phyloP scores from a whole-genome alignment of 2,329 filamentous ascomycete genomes.

The Monilinia fructigena region DNA sequence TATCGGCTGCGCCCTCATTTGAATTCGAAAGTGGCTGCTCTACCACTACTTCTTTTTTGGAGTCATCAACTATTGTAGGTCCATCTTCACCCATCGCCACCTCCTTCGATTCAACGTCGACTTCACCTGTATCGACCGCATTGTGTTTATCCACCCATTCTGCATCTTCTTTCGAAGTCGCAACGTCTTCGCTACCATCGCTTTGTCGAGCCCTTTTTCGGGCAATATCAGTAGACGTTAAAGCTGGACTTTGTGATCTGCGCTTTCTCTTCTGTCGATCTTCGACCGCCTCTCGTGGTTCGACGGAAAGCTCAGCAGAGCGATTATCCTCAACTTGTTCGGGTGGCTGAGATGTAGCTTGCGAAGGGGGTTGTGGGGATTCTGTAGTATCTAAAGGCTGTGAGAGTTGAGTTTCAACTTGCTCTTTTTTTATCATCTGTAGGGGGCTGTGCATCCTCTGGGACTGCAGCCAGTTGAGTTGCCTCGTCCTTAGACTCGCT shows the following conservation, averaged over 20 bases:
- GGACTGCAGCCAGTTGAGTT: neutral
- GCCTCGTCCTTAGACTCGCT: neutral
- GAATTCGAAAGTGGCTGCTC: slow-evolving; percentile 18
- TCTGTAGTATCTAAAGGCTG: slow-evolving; percentile 30
- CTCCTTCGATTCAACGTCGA: slow-evolving; percentile 23
- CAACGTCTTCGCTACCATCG: slow-evolving; percentile 28
- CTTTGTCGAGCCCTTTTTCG: slow-evolving; percentile 55
- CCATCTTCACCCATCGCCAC: slow-evolving; percentile 16
- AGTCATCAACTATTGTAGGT: slow-evolving; percentile 27
- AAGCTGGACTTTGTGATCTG: slow-evolving; percentile 61
- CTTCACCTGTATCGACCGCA: slow-evolving; percentile 27
- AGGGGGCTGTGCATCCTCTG: neutral
- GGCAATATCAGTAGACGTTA: slow-evolving; percentile 52
- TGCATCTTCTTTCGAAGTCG: slow-evolving; percentile 28
- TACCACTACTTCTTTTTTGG: slow-evolving; percentile 28
- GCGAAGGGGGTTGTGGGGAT: slow-evolving; percentile 24
- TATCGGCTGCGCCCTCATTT: slow-evolving; percentile 7
- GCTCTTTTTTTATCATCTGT: neutral
- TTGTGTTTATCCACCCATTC: slow-evolving; percentile 36
- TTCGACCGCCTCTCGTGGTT: slow-evolving; percentile 43
- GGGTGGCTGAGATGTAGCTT: slow-evolving; percentile 24
- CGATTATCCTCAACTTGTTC: slow-evolving; percentile 27
- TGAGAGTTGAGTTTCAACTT: slow-evolving; percentile 2
- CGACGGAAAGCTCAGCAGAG: slow-evolving; percentile 33
- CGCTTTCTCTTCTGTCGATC: slow-evolving; percentile 66